Conservation (phyloP, 202 grass and related monocot genomes). For the Musa balbisiana region DNA sequence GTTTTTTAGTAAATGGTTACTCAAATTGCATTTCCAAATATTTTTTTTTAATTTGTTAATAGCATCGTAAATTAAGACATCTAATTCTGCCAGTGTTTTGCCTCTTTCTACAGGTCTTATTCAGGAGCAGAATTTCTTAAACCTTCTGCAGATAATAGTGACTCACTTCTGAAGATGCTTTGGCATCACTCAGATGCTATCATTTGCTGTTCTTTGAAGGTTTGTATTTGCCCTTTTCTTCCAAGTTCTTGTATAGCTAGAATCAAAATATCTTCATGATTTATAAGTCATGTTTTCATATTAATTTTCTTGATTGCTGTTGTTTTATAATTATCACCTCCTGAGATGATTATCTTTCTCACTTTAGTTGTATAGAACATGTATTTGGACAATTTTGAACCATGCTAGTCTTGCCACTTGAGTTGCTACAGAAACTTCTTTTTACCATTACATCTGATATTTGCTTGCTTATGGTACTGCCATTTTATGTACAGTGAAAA, state of each 20-base stretch:
- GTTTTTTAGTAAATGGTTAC: background rate
- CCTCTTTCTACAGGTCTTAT: background rate
- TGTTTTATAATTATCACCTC: background rate
- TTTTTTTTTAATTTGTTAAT: background rate
- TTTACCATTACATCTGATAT: background rate
- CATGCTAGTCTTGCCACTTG: background rate
- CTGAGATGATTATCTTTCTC: background rate
- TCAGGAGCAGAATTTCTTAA: conserved; percentile 40
- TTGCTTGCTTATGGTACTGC: background rate
- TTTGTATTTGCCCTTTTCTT: background rate
- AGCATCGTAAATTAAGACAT: too few relatives aligned
- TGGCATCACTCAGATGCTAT: conserved; percentile 57
- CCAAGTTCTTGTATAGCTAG: background rate
- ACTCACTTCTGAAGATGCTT: conserved; percentile 36
- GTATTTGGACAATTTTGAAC: background rate
- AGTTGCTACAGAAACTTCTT: background rate
- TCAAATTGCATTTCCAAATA: background rate
- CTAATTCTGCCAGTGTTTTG: background rate
- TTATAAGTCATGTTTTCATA: background rate
- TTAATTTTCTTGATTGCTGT: background rate
- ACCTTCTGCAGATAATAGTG: conserved; percentile 12
- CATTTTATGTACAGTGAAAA: too few relatives aligned
- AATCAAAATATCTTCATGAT: too few relatives aligned
- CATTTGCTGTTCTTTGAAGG: conserved; percentile 62
- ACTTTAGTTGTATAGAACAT: background rate